Evolutionary conservation across 176 grass and related monocot species (phyloP).

Genomic region (Carex scoparia): DNA sequence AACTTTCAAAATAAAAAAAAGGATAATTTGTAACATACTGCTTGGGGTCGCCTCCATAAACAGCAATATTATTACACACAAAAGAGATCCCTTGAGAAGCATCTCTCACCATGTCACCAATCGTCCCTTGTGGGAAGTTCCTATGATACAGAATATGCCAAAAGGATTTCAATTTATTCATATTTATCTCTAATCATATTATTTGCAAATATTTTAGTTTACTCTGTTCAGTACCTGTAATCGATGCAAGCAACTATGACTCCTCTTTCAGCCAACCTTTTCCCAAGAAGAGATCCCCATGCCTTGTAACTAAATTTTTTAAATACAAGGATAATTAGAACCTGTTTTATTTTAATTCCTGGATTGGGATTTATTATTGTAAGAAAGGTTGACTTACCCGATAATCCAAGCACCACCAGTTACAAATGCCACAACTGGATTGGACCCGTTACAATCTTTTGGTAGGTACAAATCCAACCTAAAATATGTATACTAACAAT

Average conservation of each 20-base stretch:
- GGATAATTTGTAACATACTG: conserved; percentile 39
- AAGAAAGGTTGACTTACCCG: conserved; percentile 55
- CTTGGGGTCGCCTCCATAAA: conserved; percentile 89
- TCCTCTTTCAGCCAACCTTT: conserved; percentile 84
- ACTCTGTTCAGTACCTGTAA: conserved; percentile 59
- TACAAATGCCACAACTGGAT: conserved; percentile 89
- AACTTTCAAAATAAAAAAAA: conserved; percentile 18
- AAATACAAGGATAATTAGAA: conserved; percentile 9
- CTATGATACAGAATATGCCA: conserved; percentile 30
- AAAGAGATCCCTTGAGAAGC: conserved; percentile 95
- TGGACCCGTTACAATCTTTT: conserved; percentile 42
- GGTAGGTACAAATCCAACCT: conserved; percentile 97
- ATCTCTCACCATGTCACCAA: conserved; percentile 93
- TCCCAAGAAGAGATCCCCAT: conserved; percentile 92
- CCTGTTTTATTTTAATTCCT: not conserved
- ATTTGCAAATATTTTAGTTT: not conserved
- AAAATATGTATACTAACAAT: conserved; percentile 23
- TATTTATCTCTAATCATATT: not conserved
- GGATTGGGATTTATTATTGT: not conserved
- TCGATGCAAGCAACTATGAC: conserved; percentile 98
- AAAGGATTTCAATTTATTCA: not conserved
- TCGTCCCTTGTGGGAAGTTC: conserved; percentile 97
- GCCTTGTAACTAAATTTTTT: conserved; percentile 72
- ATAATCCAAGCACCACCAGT: conserved; percentile 99
- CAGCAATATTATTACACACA: conserved; percentile 77